Evolutionary conservation across 2,329 filamentous ascomycete genomes (phyloP), one percentile per base, ranked within the genome.

Genomic region (Trichophyton mentagrophytes): DNA sequence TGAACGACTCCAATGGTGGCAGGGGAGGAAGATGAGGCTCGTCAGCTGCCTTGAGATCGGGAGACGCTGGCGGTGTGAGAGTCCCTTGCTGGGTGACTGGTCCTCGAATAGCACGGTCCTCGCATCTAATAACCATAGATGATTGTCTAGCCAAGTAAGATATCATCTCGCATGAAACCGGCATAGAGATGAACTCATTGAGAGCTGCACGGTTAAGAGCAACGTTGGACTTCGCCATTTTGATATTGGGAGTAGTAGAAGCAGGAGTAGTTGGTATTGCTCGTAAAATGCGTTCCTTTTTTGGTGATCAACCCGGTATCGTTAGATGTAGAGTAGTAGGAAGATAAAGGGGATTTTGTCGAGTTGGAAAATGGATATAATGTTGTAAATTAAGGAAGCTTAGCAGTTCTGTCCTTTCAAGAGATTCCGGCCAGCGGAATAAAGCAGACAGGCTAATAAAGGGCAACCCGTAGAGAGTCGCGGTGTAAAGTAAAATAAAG

Each of bases 1-100:
- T 97, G 80, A 97, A 99, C 62, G 85, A 83, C 74, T 96, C 89
- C 40, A 97, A 79, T 0, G 88, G 86, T 2, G 93, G 93, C 36
- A 99, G 65, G 65, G 77, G 66, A 67, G 78, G 68, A 69, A 79
- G 65, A 76, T 66, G 71, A 79, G 67, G 55, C 30, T 67, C 66
- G 63, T 72, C 67, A 30, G 71, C 66, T 25, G 73, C 66, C 63
- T 79, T 71, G 66, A 81, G 76, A 13, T 82, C 80, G 61, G 83
- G 82, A 27, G 82, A 83, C 36, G 78, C 77, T 33, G 83, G 83
- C 62, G 83, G 83, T 42, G 83, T 85, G 22, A 79, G 82, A n/a
- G 57, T 59, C 1, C 44, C 57, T 17, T 25, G 57, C 7, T 59
- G 57, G 15, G 40, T 13, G 38, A 59, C 42, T n/a, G 57, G n/a